phyloP scores from a whole-genome alignment of 164 flowering plant species.

The Chloranthus sessilifolius region DNA sequence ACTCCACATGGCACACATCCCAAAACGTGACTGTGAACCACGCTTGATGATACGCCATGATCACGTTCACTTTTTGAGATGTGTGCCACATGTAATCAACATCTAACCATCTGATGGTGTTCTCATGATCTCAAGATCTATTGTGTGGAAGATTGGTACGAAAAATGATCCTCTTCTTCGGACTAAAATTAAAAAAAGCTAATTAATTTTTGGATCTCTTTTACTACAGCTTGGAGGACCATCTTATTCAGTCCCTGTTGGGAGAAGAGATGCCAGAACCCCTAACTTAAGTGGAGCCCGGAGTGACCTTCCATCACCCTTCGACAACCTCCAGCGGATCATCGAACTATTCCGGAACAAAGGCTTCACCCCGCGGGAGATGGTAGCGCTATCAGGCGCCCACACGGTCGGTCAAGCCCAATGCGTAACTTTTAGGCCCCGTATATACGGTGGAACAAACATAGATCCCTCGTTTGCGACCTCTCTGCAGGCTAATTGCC shows the following conservation, averaged over 20 bases:
- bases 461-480: constrained; percentile 10
- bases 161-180: neutral
- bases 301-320: constrained; percentile 22
- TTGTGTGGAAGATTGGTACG: no score
- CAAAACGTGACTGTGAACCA: no score
- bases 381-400: constrained; percentile 13
- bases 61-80: no score
- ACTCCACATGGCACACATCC: no score
- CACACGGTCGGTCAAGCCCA: constrained; percentile 15
- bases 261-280: constrained; percentile 35
- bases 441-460: constrained; percentile 19
- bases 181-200: neutral
- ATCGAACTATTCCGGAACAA: constrained; percentile 15
- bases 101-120: no score
- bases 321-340: constrained; percentile 11
- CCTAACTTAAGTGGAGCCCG: constrained; percentile 21
- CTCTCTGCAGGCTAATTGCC: constrained; percentile 15
- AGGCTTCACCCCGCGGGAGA: constrained; percentile 24
- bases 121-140: no score
- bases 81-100: no score
- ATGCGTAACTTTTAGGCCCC: neutral
- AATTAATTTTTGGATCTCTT: neutral
- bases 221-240: constrained; percentile 31
- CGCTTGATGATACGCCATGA: no score
- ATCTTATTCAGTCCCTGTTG: constrained; percentile 26